Evolutionary conservation across 768 basidiomycete genomes (phyloP), one percentile per base, ranked within the genome.

Genomic region (Asterophora lycoperdoides): DNA sequence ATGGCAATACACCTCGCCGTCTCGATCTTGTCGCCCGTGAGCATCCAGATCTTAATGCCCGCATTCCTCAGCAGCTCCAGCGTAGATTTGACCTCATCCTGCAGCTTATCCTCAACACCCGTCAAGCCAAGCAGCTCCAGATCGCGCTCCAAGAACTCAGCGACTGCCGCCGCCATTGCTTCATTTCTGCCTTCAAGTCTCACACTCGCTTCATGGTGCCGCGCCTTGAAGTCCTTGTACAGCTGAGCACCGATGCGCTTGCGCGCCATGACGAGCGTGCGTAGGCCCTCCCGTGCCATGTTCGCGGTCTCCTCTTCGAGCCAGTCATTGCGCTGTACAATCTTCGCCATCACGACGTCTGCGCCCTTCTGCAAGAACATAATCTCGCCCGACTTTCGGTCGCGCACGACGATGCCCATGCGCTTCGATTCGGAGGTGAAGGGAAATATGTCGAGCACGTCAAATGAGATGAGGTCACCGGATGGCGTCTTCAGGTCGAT

Each of bases 21-120:
- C 73, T 99, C 96, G 42, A 98, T 92, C 73, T 98, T 99, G 68
- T 99, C 96, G 1, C 96, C 95, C 0, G 96, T 99, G 59, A 98
- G 74, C 96, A 98, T 98, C 96, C 96, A 99, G 50, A 99, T 98
- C 77, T 90, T 96, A 68, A 99, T 84, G 4, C 95, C 95, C 0
- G 95, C 96, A 64, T 98, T 98, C 56, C 94, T 73, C 54, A 99
- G 66, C 44, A 98, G 62, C 68, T 98, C 96, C 49, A 99, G 69
- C 2, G 96, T 96, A 38, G 85, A 81, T 65, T 89, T 93, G 59
- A 99, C 95, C 18, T 95, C 94, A 52, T 98, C 96, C 61, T 99
- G 96, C 50, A 99, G 69, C 68, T 97, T 97, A 66, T 99, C 96
- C 65, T 99, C 96, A 6, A 99, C 96, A n/a, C 95, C 96, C 0